These are phyloP conservation scores for Citrus maxima DNA, from an alignment of 345 rosid genomes.

Conservation along the genomic window DNA sequence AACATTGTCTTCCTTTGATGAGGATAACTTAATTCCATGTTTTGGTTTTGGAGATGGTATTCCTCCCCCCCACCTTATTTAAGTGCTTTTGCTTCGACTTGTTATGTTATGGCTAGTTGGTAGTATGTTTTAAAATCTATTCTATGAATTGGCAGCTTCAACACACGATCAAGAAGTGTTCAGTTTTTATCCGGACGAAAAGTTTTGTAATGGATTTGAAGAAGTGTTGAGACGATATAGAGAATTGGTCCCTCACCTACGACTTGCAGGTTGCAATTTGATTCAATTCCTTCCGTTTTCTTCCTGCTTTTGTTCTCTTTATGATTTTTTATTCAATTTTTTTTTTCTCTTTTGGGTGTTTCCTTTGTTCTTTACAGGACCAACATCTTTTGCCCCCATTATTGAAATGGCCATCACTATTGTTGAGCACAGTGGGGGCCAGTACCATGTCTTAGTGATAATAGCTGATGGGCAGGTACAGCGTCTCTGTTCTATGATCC, in stretches of 20 bases:
- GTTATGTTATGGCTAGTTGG: neutral
- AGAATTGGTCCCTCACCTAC: conserved; percentile 73
- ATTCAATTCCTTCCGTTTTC: neutral
- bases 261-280: conserved; percentile 65
- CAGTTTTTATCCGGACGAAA: conserved; percentile 69
- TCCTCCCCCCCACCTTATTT: neutral
- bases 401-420: conserved; percentile 96
- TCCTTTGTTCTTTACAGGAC: conserved; percentile 41
- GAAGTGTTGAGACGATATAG: conserved; percentile 74
- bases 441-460: conserved; percentile 87
- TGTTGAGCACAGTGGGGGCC: conserved; percentile 90
- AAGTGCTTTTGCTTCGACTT: neutral
- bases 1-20: conserved; percentile 84
- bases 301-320: neutral
- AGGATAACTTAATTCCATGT: conserved; percentile 93
- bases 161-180: conserved; percentile 97
- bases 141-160: conserved; percentile 57
- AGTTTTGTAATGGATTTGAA: conserved; percentile 87
- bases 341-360: neutral
- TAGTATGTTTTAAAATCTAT: neutral
- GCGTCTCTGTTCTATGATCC: neutral
- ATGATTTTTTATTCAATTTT: neutral
- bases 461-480: conserved; percentile 98
- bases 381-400: conserved; percentile 92
- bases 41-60: conserved; percentile 97